Base-by-base conservation (phyloP, 441 rosid species). In the Hura crepitans region DNA sequence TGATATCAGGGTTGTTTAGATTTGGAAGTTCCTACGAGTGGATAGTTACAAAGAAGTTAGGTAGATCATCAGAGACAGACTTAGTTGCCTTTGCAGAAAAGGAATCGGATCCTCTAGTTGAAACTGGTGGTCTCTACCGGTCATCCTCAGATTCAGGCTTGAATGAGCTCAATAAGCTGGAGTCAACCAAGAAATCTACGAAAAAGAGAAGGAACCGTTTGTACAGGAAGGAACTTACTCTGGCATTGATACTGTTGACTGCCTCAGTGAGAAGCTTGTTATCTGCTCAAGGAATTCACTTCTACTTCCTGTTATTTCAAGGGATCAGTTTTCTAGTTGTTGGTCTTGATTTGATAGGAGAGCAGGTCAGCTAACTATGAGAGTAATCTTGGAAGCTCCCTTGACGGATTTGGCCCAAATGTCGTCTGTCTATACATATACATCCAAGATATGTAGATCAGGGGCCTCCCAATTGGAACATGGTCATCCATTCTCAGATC, bases 341-440 rank as follows among this genome's bases (percentile, higher is more conserved):
- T 15, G 97, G 97, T 70, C 95, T 92, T 14, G 97, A 92, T 80
- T 77, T 92, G 87, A 92, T 92, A 4, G 97, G 97, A 63, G 97
- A 92, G 74, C 95, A 92, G 81, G 89, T 92, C 55, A 88, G 87
- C 70, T 90, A 75, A 81, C 43, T 0, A 11, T 22, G 54, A 51
- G 42, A n/a, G 23, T 31, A 46, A 54, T 25, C 54, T 62, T 13
- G 58, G 62, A 47, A 72, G 54, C 62, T 46, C 13, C 28, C 39
- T 8, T 2, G 45, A 45, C 15, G 27, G 14, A 47, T 50, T 17
- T 20, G 13, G 45, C 47, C 33, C 22, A 30, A 2, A 18, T 27
- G 71, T 33, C 14, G 13, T 17, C 20, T 1, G n/a, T 50, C 18
- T 25, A 0, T 7, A 18, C 3, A 6, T 15, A 65, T 47, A 28